These are phyloP conservation scores for Barnettozyma populi DNA, from an alignment of 805 yeast species.

Conservation along the genomic window DNA sequence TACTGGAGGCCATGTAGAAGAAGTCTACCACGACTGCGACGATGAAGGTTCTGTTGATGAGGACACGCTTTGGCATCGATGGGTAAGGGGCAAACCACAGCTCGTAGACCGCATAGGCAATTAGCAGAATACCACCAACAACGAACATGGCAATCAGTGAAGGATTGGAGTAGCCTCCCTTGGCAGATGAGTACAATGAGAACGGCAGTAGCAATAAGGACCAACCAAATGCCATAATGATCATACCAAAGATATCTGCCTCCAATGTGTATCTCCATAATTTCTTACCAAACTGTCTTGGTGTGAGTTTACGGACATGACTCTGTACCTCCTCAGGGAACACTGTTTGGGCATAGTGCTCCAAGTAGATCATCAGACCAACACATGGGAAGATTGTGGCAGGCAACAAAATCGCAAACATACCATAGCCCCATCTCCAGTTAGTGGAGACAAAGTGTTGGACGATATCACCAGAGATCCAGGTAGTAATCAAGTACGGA, in stretches of 20 bases:
- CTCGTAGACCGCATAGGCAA: slow-evolving; percentile 33
- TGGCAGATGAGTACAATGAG: slow-evolving; percentile 30
- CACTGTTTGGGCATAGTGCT: slow-evolving; percentile 26
- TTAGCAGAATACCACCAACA: slow-evolving; percentile 34
- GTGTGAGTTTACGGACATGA: neutral
- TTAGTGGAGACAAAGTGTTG: slow-evolving; percentile 16
- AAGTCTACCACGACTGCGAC: slow-evolving; percentile 31
- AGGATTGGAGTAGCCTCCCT: slow-evolving; percentile 32
- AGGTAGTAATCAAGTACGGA: slow-evolving; percentile 36
- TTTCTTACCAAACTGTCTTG: slow-evolving; percentile 1
- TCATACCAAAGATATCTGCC: slow-evolving; percentile 34
- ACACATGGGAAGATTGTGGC: slow-evolving; percentile 33
- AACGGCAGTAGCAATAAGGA: slow-evolving; percentile 35
- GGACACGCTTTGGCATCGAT: slow-evolving; percentile 32
- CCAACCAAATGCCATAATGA: slow-evolving; percentile 36
- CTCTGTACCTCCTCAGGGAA: neutral
- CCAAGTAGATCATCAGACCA: slow-evolving; percentile 28
- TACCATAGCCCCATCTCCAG: slow-evolving; percentile 53
- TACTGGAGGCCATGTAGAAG: slow-evolving; percentile 14
- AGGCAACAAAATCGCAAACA: slow-evolving; percentile 43
- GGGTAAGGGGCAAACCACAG: slow-evolving; percentile 32
- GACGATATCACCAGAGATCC: slow-evolving; percentile 35
- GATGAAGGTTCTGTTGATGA: slow-evolving; percentile 33
- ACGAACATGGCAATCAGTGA: slow-evolving; percentile 40
- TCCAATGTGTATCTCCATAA: slow-evolving; percentile 26